Conservation (phyloP, 2,329 filamentous ascomycete genomes). For the Albophoma yamanashiensis region DNA sequence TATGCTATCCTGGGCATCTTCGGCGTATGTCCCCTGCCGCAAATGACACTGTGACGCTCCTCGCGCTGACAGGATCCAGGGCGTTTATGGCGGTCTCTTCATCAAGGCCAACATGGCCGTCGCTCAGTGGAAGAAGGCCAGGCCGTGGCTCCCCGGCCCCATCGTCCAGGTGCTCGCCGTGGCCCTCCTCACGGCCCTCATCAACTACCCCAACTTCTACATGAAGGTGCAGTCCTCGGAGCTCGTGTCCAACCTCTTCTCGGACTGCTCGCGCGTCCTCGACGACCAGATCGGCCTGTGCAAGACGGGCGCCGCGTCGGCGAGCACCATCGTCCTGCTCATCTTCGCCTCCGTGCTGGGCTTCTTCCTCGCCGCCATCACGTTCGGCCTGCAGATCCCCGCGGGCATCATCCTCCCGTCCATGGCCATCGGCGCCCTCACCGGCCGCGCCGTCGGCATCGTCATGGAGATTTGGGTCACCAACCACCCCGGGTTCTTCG, state of each 20-base stretch:
- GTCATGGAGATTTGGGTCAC: slow-evolving; percentile 81
- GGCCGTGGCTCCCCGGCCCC: slow-evolving; percentile 57
- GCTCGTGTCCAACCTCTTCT: slow-evolving; percentile 83
- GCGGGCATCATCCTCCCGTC: slow-evolving; percentile 93
- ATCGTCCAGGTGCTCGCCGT: slow-evolving; percentile 72
- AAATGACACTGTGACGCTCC: no score
- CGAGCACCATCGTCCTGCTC: slow-evolving; percentile 71
- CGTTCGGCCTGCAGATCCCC: slow-evolving; percentile 88
- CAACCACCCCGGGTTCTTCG: slow-evolving; percentile 63
- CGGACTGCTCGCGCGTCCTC: slow-evolving; percentile 72
- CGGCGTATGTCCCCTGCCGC: slow-evolving; percentile 37
- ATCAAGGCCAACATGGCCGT: slow-evolving; percentile 90
- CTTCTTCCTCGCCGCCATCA: slow-evolving; percentile 75
- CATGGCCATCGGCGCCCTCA: slow-evolving; percentile 88
- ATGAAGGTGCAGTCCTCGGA: slow-evolving; percentile 90
- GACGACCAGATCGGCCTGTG: slow-evolving; percentile 89
- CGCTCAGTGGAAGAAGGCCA: slow-evolving; percentile 65
- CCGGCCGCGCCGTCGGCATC: slow-evolving; percentile 81
- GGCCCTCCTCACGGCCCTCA: slow-evolving; percentile 69
- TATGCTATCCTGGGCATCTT: slow-evolving; percentile 80
- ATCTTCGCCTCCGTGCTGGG: slow-evolving; percentile 74
- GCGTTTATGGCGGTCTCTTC: slow-evolving; percentile 89
- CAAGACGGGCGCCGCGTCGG: slow-evolving; percentile 73
- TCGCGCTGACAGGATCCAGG: slow-evolving; percentile 28
- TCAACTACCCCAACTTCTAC: slow-evolving; percentile 94